Evolutionary conservation across 2,329 filamentous ascomycete species (phyloP), one percentile per base, ranked within the genome.

Genomic region (Colletotrichum liaoningense): DNA sequence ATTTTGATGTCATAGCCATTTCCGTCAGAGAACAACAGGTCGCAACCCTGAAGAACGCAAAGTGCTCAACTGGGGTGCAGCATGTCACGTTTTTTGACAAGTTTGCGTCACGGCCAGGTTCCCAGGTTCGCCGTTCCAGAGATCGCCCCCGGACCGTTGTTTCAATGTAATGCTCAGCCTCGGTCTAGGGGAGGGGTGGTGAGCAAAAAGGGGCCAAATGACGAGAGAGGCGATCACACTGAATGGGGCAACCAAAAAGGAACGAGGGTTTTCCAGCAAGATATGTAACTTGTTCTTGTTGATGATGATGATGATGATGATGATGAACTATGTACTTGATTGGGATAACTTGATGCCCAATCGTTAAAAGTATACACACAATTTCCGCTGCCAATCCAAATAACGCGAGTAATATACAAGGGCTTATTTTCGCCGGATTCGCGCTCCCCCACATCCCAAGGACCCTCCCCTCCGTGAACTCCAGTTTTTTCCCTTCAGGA

Each of bases 351-450:
- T 30, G 24, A 28, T 62, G 35, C 69, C 69, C 49, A 63, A 42
- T 68, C 57, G 49, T 38, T 4, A 19, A 49, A 58, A 58, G 52
- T 52, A 64, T 46, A 60, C 59, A 64, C 66, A 59, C 59, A 55
- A 64, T 54, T 28, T 64, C 42, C 59, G 70, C 66, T 60, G 59
- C 24, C 42, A 11, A 59, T 26, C 64, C n/a, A 55, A 69, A 60
- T 28, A 64, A 72, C 55, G 58, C 66, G 58, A 56, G 68, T 64
- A 64, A 42, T 72, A 38, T 72, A 72, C 69, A 69, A 56, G 33
- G 69, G 59, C 54, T 59, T 63, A 42, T 69, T 54, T 69, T 60
- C 52, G 65, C 38, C 42, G n/a, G 56, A 22, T 35, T 19, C 26
- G 42, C 38, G 52, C 55, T 46, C 42, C 54, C 62, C 58, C 63